Evolutionary conservation across 208 protist genomes (phyloP).

Genomic region (Acanthamoeba castellanii): DNA sequence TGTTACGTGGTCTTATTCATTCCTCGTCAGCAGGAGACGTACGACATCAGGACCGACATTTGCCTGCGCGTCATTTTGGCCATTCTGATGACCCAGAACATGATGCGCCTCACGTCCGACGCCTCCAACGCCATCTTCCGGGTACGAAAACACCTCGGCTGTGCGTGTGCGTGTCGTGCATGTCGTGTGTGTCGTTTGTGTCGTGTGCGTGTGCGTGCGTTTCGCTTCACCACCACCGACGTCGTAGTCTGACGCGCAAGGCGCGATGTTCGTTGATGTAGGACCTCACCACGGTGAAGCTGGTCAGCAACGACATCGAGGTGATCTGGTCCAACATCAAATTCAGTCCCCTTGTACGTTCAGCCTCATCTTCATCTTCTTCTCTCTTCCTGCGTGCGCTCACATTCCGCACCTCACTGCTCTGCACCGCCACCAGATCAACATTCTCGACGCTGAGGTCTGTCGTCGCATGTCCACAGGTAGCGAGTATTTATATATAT

Average conservation of each 20-base stretch:
- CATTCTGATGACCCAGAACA: background rate
- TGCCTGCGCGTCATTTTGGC: background rate
- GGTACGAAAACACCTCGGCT: background rate
- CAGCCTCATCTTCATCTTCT: background rate
- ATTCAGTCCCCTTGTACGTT: conserved; percentile 5
- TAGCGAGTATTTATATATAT: background rate
- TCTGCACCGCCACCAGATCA: background rate
- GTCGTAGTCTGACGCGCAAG: background rate
- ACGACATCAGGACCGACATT: background rate
- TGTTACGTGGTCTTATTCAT: background rate
- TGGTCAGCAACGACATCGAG: background rate
- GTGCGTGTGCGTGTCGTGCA: too few relatives aligned
- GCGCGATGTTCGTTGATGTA: too few relatives aligned
- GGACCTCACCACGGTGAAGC: background rate
- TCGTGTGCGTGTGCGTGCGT: too few relatives aligned
- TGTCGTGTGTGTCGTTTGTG: too few relatives aligned
- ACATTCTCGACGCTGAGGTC: background rate
- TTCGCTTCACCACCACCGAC: background rate
- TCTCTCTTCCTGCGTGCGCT: background rate
- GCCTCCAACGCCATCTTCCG: background rate
- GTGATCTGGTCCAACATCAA: background rate
- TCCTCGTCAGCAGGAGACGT: background rate
- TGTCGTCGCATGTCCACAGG: background rate
- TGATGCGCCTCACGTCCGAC: background rate
- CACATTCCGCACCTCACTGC: too few relatives aligned